Base-by-base conservation (phyloP, 768 basidiomycete species). In the Exsudoporus frostii region DNA sequence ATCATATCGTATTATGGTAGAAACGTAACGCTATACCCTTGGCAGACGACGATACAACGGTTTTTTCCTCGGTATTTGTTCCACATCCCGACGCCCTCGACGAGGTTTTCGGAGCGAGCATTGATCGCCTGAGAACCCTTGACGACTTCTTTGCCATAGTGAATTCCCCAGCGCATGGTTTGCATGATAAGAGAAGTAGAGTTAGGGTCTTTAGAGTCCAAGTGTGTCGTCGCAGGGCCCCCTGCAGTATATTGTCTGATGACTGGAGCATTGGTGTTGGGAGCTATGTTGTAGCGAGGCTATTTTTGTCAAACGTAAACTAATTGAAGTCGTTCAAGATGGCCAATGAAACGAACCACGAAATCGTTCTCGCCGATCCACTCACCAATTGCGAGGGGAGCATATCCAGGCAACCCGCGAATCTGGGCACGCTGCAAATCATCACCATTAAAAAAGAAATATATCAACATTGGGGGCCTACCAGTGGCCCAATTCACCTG, bases 161-260 rank as follows among this genome's bases (percentile, higher is more conserved):
- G 91, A 1, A 95, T 75, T 7, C 95, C 94, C 94, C 94, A 98
- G 53, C 79, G 85, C 91, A 92, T 92, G 0, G 88, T 86, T 33
- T 91, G 88, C 56, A 95, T 66, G 22, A 88, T 73, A 19, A 85
- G 69, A 13, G 68, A 29, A n/a, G 62, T 11, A 33, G 61, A 55
- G 51, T 9, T 48, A 48, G 19, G 51, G 29, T 30, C 56, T 4
- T 47, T 24, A 19, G 55, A 33, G 30, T 54, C 53, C 1, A 38
- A 20, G 19, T 34, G 19, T 15, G 40, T 19, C 27, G 17, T 42
- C 30, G 44, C 11, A 7, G 51, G 33, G 24, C 59, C 45, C 14
- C 52, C 52, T 17, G 22, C 10, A 1, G 42, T 61, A 36, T 76
- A 73, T 15, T 84, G 80, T 27, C 76, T 73, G 30, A 95, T 74